Base-by-base conservation (phyloP, 805 yeast genomes). In the Kregervanrija pseudodelftensis region DNA sequence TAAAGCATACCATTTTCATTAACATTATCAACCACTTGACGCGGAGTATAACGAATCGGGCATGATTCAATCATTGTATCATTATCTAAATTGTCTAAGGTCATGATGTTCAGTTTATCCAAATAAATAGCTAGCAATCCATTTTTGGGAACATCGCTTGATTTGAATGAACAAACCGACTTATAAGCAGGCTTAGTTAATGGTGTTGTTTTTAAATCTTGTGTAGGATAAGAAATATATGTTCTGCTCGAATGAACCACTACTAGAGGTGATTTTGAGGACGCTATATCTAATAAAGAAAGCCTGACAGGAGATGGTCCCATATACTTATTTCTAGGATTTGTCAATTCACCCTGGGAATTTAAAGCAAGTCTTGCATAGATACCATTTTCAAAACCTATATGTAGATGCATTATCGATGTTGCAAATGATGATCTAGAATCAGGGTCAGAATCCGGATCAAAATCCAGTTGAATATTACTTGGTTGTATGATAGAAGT, bases 341-440 rank as follows among this genome's bases (percentile, higher is more conserved):
- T 82, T 1, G 75, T 66, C 11, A 83, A 59, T 15, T 77, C 71
- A 3, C 95, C 96, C 3, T 82, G 69, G 0, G 59, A 56, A 55
- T 85, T 87, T 34, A 89, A 53, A 5, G 67, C 63, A 0, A 87
- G 75, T 13, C 82, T 67, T 2, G 81, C 80, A 63, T 83, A 87
- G 1, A 90, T 77, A 15, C 98, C 98, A 60, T 80, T 86, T n/a
- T 66, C 73, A 70, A 89, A 71, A 1, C 97, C 97, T 41, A 88
- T 74, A 61, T 89, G 95, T 10, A 85, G 71, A 47, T 66, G 70
- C 28, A 22, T 22, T 22, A 22, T 22, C 7, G 28, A 22, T 22
- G 28, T 22, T 22, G 28, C 8, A 22, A 22, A 22, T 4, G 28
- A 22, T 22, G 28, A 4, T 22, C 28, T 36, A 8, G 39, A 42